Evolutionary conservation across 805 yeast species (phyloP).

Genomic region (Limtongia smithiae): DNA sequence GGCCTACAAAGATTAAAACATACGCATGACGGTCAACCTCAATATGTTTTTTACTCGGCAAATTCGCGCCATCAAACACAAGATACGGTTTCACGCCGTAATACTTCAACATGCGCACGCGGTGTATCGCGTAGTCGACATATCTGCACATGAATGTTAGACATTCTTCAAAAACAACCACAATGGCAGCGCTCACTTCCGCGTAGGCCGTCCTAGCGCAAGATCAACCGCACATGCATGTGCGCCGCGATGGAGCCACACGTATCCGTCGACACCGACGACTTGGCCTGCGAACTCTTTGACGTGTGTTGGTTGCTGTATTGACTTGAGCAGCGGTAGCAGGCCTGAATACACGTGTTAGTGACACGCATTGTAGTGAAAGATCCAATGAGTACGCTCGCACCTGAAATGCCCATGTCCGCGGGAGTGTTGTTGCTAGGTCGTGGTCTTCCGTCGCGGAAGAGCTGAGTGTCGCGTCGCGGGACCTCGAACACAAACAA

Average conservation of each 20-base stretch:
- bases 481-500: too few relatives aligned
- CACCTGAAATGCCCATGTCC: constrained; percentile 18
- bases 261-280: constrained; percentile 86
- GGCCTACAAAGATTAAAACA: background rate
- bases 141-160: constrained; percentile 35
- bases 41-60: constrained; percentile 74
- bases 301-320: constrained; percentile 58
- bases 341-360: constrained; percentile 47
- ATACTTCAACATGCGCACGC: constrained; percentile 60
- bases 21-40: constrained; percentile 57
- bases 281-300: constrained; percentile 59
- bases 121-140: constrained; percentile 62
- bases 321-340: constrained; percentile 71
- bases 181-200: constrained; percentile 26
- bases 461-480: too few relatives aligned
- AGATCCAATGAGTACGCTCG: too few relatives aligned
- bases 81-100: constrained; percentile 77
- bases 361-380: background rate
- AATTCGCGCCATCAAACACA: constrained; percentile 88
- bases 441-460: too few relatives aligned
- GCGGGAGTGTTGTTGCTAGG: too few relatives aligned
- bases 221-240: constrained; percentile 80
- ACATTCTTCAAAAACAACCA: background rate
- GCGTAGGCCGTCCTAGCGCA: constrained; percentile 65
- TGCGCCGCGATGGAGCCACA: constrained; percentile 91